Evolutionary conservation across 2,329 filamentous ascomycete species (phyloP).

Genomic region (Exophiala sp.): DNA sequence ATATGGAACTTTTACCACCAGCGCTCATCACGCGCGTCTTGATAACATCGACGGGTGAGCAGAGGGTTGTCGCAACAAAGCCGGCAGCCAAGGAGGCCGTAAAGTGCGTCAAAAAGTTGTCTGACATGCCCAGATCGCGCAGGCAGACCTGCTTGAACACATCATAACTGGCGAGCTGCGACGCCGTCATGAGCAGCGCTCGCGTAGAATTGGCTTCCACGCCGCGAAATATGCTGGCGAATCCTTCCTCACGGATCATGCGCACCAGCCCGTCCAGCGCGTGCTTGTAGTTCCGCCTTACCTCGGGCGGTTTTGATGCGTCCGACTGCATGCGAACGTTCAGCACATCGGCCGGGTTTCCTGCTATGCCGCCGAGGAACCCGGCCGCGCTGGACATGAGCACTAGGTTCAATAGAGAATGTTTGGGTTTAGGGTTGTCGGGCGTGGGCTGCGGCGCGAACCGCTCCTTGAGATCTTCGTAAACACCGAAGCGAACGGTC

Average conservation of each 20-base stretch:
- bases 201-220: conserved; percentile 62
- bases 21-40: conserved; percentile 65
- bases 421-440: conserved; percentile 32
- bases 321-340: conserved; percentile 99
- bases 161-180: conserved; percentile 63
- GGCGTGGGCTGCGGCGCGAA: conserved; percentile 51
- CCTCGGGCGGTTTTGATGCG: conserved; percentile 66
- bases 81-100: conserved; percentile 59
- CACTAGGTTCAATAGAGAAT: conserved; percentile 69
- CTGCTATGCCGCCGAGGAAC: conserved; percentile 81
- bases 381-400: conserved; percentile 80
- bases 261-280: conserved; percentile 80
- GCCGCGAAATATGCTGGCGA: conserved; percentile 71
- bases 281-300: conserved; percentile 84
- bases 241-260: conserved; percentile 83
- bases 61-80: conserved; percentile 65
- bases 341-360: conserved; percentile 92
- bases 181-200: conserved; percentile 64
- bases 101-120: conserved; percentile 61
- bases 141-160: conserved; percentile 59
- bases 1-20: conserved; percentile 42
- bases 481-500: conserved; percentile 92
- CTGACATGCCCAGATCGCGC: conserved; percentile 48
- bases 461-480: conserved; percentile 82
- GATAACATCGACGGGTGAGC: conserved; percentile 64